phyloP scores from a whole-genome alignment of 2,329 filamentous ascomycete species.

The Pseudocercospora ulei region DNA sequence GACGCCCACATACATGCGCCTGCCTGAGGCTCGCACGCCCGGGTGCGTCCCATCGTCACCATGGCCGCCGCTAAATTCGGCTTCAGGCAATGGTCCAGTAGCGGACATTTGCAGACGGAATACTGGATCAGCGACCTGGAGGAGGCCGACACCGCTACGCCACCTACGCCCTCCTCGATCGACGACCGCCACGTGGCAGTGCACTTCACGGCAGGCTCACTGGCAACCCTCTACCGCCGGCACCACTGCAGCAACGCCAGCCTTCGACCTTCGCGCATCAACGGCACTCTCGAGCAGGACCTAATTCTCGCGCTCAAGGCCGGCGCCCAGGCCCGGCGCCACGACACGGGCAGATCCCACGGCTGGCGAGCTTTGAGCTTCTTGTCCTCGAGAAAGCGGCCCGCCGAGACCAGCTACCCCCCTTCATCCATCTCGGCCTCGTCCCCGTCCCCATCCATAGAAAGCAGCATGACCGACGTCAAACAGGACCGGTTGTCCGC shows the following conservation, averaged over 20 bases:
- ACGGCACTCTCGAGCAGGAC: constrained; percentile 10
- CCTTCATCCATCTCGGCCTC: constrained; percentile 15
- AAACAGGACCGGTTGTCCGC: constrained; percentile 15
- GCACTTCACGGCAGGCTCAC: constrained; percentile 17
- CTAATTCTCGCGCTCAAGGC: constrained; percentile 12
- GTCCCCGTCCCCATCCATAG: constrained; percentile 12
- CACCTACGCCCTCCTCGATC: constrained; percentile 6
- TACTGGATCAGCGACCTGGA: constrained; percentile 19
- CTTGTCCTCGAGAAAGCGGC: constrained; percentile 12
- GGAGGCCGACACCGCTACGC: constrained; percentile 9
- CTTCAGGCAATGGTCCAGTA: constrained; percentile 15
- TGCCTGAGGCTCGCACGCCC: constrained; percentile 4
- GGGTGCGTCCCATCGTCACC: constrained; percentile 4
- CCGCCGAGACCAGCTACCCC: constrained; percentile 11
- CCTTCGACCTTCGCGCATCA: not conserved
- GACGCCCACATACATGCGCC: not conserved
- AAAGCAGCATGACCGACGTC: constrained; percentile 18
- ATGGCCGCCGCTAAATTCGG: constrained; percentile 17
- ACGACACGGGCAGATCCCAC: constrained; percentile 10
- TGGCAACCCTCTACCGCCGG: constrained; percentile 12
- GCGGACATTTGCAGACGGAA: constrained; percentile 14
- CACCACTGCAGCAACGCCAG: constrained; percentile 8
- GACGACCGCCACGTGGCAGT: constrained; percentile 9
- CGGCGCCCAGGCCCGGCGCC: constrained; percentile 9
- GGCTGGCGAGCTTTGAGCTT: constrained; percentile 12